Base-by-base conservation (phyloP, 306 rosid genomes). In the Purshia tridentata region DNA sequence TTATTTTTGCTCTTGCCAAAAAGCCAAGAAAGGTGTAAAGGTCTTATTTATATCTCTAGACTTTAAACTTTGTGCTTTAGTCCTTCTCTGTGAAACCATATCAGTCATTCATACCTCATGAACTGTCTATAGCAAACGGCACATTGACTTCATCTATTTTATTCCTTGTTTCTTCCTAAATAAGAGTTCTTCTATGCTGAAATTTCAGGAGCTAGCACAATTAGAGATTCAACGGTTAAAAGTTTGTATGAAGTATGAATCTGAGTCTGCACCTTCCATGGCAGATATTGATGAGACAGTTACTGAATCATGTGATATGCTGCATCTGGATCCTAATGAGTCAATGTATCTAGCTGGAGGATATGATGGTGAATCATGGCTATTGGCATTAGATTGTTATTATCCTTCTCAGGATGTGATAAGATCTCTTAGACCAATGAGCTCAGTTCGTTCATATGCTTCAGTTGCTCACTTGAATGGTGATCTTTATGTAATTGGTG, bases 311-410 rank as follows among this genome's bases (percentile, higher is more conserved):
- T 69, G 67, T 54, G 64, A 77, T 68, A 79, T 78, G 67, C 73
- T 45, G 41, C 72, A 70, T 74, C 73, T 85, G 64, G 96, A 89
- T 75, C 80, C 74, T 68, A 52, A 80, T 67, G 90, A 86, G 70
- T 89, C 90, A 56, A 75, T 94, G 40, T 89, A 72, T 79, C 73
- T 94, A 70, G 77, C 85, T 18, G 97, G 97, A 72, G 96, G 99
- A 64, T 88, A 18, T 66, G 80, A 88, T 74, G 90, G 97, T 69
- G 73, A 77, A 73, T 83, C 91, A 37, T 80, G 78, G 73, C 74
- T 88, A 55, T 82, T 84, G n/a, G 37, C 78, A 23, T 78, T 89
- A 77, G 94, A 88, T 73, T 49, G 81, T 70, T 94, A 85, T 72
- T 72, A 75, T 59, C 92, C 93, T 74, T 88, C 74, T 44, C 50